phyloP scores from a whole-genome alignment of 768 basidiomycete species.

The Boletus bicolor region DNA sequence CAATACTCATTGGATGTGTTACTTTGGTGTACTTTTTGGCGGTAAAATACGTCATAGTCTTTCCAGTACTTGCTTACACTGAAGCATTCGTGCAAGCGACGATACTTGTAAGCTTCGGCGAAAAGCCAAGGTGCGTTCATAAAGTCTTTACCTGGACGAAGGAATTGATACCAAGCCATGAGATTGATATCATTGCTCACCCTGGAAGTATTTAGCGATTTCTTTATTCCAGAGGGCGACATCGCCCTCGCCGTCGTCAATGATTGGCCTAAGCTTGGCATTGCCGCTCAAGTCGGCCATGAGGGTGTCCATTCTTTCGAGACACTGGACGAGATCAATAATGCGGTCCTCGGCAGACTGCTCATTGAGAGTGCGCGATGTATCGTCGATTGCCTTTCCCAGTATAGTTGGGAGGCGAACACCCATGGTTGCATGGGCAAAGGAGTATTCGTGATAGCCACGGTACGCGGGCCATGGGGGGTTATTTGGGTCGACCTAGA shows the following conservation, averaged over 20 bases:
- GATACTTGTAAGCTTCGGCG: conserved; percentile 92
- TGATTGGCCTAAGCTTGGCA: conserved; percentile 78
- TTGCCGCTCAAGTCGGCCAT: conserved; percentile 86
- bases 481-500: conserved; percentile 76
- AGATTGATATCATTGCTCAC: conserved; percentile 35
- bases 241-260: conserved; percentile 89
- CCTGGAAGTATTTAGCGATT: conserved; percentile 92
- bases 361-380: conserved; percentile 83
- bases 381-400: conserved; percentile 93
- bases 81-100: conserved; percentile 90
- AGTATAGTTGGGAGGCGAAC: conserved; percentile 93
- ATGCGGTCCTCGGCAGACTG: conserved; percentile 80
- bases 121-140: conserved; percentile 98
- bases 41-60: conserved; percentile 92
- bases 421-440: conserved; percentile 92
- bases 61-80: conserved; percentile 87
- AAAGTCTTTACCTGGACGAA: conserved; percentile 68
- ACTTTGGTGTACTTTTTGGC: conserved; percentile 66
- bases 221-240: conserved; percentile 97
- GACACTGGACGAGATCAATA: conserved; percentile 79
- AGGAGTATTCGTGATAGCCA: conserved; percentile 78
- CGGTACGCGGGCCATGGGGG: conserved; percentile 81
- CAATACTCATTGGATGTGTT: not conserved
- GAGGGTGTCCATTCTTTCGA: conserved; percentile 85
- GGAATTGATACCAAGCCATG: not conserved